These are phyloP conservation scores for Periglandula ipomoeae DNA, from an alignment of 2,329 filamentous ascomycete genomes.

Conservation along the genomic window DNA sequence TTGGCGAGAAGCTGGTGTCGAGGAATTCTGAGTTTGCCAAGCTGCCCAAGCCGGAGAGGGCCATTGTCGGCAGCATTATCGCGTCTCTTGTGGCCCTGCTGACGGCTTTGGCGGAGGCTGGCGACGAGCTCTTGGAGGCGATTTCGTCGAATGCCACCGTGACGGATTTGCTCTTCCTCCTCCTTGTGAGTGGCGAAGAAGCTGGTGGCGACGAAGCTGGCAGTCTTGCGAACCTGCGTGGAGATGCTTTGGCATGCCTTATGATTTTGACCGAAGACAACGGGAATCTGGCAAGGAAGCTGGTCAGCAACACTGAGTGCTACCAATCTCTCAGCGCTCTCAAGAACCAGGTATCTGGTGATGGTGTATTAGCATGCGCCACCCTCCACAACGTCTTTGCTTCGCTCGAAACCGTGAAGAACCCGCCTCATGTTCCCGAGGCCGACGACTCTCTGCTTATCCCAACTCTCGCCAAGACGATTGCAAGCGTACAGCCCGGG, in stretches of 20 bases:
- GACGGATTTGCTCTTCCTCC: conserved; percentile 43
- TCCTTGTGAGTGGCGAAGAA: conserved; percentile 37
- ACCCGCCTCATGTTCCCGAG: conserved; percentile 17
- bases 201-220: conserved; percentile 32
- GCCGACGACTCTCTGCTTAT: conserved; percentile 26
- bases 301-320: conserved; percentile 37
- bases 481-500: conserved; percentile 18
- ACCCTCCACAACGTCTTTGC: conserved; percentile 55
- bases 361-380: conserved; percentile 48
- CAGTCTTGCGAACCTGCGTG: conserved; percentile 30
- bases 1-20: conserved; percentile 32
- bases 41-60: conserved; percentile 43
- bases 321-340: conserved; percentile 41
- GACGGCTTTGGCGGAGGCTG: conserved; percentile 45
- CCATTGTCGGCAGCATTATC: conserved; percentile 43
- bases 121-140: conserved; percentile 49
- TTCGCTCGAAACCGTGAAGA: conserved; percentile 20
- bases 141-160: conserved; percentile 41
- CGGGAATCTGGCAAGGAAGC: conserved; percentile 37
- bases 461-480: conserved; percentile 25
- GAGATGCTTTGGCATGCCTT: conserved; percentile 45
- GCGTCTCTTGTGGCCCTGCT: conserved; percentile 45
- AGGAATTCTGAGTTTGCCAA: conserved; percentile 35
- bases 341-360: conserved; percentile 36
- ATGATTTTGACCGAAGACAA: conserved; percentile 54